Percentiles rank a stretch among this genome's conserved stretches.
phyloP scores from a whole-genome alignment of 192 early-diverging fungal genomes.

The Phycomyces nitens region DNA sequence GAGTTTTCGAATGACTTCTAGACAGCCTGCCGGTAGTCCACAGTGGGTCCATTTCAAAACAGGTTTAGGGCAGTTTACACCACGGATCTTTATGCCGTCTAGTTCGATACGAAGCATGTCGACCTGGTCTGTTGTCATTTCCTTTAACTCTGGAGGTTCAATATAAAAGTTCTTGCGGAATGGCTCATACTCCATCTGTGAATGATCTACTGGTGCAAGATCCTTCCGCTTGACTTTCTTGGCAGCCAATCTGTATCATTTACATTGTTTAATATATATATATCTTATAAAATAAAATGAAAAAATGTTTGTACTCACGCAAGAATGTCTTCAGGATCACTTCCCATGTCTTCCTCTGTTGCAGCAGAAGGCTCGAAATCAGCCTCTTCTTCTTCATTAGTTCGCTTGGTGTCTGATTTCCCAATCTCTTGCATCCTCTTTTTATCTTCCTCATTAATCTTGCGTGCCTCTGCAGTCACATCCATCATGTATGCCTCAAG shows the following conservation, averaged over 20 bases:
- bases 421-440: slow-evolving; percentile 30
- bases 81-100: slow-evolving; percentile 87
- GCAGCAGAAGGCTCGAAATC: slow-evolving; percentile 22
- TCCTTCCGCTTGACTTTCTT: slow-evolving; percentile 92
- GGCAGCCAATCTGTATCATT: slow-evolving; percentile 56
- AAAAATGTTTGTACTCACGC: slow-evolving; percentile 49
- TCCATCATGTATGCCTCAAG: slow-evolving; percentile 88
- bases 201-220: slow-evolving; percentile 81
- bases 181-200: slow-evolving; percentile 75
- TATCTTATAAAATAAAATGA: no score
- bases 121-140: slow-evolving; percentile 80
- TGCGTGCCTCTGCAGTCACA: slow-evolving; percentile 69
- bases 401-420: slow-evolving; percentile 16
- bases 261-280: background rate
- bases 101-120: slow-evolving; percentile 79
- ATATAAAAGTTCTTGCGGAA: slow-evolving; percentile 95
- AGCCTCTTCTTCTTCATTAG: slow-evolving; percentile 33
- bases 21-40: slow-evolving; percentile 79
- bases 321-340: slow-evolving; percentile 68
- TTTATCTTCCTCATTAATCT: slow-evolving; percentile 61
- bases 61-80: slow-evolving; percentile 89
- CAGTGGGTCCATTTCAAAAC: slow-evolving; percentile 93
- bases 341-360: slow-evolving; percentile 44
- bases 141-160: slow-evolving; percentile 86
- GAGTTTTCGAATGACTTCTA: slow-evolving; percentile 75